Conservation (phyloP, 1,284 basidiomycete species). For the Malassezia brasiliensis region DNA sequence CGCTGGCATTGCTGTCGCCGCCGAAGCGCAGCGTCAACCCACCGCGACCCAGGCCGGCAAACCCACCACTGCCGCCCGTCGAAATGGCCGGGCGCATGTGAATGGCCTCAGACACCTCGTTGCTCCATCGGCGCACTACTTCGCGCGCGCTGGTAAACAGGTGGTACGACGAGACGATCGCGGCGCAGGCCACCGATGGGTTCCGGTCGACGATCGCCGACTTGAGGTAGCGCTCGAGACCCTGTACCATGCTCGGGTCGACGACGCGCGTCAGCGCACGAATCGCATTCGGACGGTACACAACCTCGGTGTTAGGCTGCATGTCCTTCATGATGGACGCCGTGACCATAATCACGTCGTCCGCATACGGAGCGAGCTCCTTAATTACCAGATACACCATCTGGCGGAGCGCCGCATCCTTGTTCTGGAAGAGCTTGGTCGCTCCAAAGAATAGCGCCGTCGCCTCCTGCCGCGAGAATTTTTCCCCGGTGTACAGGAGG, state of each 20-base stretch:
- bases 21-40: constrained; percentile 31
- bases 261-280: constrained; percentile 92
- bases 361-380: constrained; percentile 86
- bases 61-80: constrained; percentile 23
- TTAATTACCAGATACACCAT: constrained; percentile 99
- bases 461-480: constrained; percentile 87
- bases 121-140: constrained; percentile 80
- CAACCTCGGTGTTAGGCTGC: constrained; percentile 97
- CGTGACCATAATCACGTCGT: constrained; percentile 98
- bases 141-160: constrained; percentile 85
- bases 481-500: constrained; percentile 90
- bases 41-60: constrained; percentile 50
- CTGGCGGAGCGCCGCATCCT: constrained; percentile 91
- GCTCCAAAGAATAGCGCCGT: constrained; percentile 98
- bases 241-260: constrained; percentile 94
- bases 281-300: constrained; percentile 96
- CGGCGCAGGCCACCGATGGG: constrained; percentile 87
- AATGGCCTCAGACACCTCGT: constrained; percentile 94
- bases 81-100: constrained; percentile 50
- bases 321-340: constrained; percentile 99
- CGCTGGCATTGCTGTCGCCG: constrained; percentile 21
- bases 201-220: constrained; percentile 97
- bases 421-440: constrained; percentile 97
- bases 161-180: constrained; percentile 93
- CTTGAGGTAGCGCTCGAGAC: constrained; percentile 97